A percentile compares a stretch with the other conserved stretches of the same genome.
Evolutionary conservation across 176 grass and related monocot species (phyloP).

Genomic region (Aegilops sharonensis): DNA sequence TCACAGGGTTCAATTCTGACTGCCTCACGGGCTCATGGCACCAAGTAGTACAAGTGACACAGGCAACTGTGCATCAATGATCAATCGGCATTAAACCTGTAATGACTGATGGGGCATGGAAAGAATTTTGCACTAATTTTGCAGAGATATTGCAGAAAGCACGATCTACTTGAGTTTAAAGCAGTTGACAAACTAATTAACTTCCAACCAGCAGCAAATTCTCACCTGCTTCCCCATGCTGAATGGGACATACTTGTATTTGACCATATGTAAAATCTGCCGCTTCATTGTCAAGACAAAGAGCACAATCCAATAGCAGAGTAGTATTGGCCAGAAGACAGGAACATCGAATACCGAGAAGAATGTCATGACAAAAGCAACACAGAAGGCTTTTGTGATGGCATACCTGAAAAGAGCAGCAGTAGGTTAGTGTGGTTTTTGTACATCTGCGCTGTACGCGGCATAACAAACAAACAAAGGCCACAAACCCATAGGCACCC

Average conservation of each 20-base stretch:
- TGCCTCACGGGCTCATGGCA: background rate
- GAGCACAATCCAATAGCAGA: constrained; percentile 84
- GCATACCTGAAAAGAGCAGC: constrained; percentile 62
- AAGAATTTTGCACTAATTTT: background rate
- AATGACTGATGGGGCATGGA: background rate
- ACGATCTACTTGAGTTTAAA: background rate
- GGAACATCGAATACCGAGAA: constrained; percentile 91
- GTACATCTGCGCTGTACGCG: background rate
- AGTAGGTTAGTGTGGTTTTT: background rate
- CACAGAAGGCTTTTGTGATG: constrained; percentile 73
- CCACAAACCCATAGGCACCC: background rate
- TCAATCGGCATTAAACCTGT: background rate
- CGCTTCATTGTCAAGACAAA: constrained; percentile 88
- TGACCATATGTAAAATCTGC: constrained; percentile 84
- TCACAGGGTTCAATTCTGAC: background rate
- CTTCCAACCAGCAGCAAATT: background rate
- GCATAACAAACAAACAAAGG: background rate
- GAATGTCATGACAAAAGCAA: constrained; percentile 91
- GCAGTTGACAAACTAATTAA: background rate
- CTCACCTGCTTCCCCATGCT: constrained; percentile 80
- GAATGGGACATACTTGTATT: constrained; percentile 84
- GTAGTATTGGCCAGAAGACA: constrained; percentile 89
- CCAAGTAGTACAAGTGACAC: background rate
- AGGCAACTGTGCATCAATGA: background rate
- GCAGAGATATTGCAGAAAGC: background rate